Base-by-base conservation (phyloP, 2,329 filamentous ascomycete genomes). In the Penicillium polonicum region DNA sequence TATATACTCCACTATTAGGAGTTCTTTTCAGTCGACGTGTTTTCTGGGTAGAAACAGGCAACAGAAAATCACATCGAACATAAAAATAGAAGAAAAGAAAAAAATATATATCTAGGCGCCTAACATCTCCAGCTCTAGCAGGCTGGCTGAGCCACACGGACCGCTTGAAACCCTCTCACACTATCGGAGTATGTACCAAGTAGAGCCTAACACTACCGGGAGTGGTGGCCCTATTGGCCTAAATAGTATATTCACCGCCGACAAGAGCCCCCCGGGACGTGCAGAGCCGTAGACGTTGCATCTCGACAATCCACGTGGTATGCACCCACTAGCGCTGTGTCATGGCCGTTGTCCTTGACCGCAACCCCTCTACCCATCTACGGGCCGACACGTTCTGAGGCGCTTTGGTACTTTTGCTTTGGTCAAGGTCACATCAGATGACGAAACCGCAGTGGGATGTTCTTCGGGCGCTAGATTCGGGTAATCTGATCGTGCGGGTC, bases 221-320 rank as follows among this genome's bases (percentile, higher is more conserved):
- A n/a, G 15, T 1, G 4, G 4, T 31, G 3, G 3, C n/a, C 21
- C 15, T n/a, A 53, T 55, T 53, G 50, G 55, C 19, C 17, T 19
- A 21, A 43, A 36, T 15, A 42, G 19, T 31, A 23, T 31, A 52
- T 60, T 59, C 60, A 62, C 59, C 60, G 56, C 60, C 35, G 59
- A 61, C 48, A 50, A 57, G 50, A 46, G 45, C 21, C 49, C 21
- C 49, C 50, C 23, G 45, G 23, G 36, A 46, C 12, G 31, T 42
- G 51, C 48, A 58, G 31, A 43, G 39, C 48, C 43, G 43, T 43
- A 27, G 48, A 56, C 21, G 27, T 58, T 54, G 52, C 57, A 54
- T 57, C 35, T 45, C 39, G 19, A 27, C 29, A 56, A 49, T 48
- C 63, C 63, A 65, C 63, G 63, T 65, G 63, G 61, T 57, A 29